Evolutionary conservation across 345 rosid species (phyloP).

Genomic region (Camelina sativa): DNA sequence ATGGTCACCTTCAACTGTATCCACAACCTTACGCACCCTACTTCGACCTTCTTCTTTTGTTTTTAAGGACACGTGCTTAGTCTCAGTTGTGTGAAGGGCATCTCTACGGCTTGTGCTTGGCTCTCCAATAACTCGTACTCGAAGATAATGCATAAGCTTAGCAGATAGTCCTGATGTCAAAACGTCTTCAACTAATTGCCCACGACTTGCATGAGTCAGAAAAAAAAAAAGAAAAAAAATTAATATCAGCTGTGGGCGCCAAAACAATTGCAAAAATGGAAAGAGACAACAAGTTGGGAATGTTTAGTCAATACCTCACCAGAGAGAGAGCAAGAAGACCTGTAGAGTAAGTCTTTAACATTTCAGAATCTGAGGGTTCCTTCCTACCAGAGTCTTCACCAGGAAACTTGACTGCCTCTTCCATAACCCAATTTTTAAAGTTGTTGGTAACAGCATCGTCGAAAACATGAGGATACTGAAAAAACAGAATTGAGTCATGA

Average conservation of each 20-base stretch:
- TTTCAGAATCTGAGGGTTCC: conserved; percentile 79
- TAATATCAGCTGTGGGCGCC: conserved; percentile 29
- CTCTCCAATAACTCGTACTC: conserved; percentile 87
- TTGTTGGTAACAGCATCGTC: conserved; percentile 81
- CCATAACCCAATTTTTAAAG: conserved; percentile 86
- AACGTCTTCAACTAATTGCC: conserved; percentile 91
- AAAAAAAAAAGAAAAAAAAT: neutral
- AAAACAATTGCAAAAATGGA: neutral
- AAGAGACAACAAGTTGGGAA: conserved; percentile 17
- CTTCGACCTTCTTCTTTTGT: conserved; percentile 81
- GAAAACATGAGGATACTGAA: conserved; percentile 88
- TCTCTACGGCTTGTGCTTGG: conserved; percentile 67
- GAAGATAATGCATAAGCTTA: conserved; percentile 96
- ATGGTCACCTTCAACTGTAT: conserved; percentile 57
- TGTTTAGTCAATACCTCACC: conserved; percentile 55
- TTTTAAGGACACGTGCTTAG: conserved; percentile 57
- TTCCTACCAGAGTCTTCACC: conserved; percentile 62
- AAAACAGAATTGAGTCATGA: conserved; percentile 31
- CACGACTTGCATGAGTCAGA: conserved; percentile 57
- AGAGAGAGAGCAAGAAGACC: conserved; percentile 95
- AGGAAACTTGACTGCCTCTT: conserved; percentile 63
- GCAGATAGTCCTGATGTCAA: conserved; percentile 88
- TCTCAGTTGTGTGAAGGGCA: conserved; percentile 54
- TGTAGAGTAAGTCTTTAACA: conserved; percentile 84
- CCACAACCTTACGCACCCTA: conserved; percentile 71